Evolutionary conservation across 176 grass and related monocot species (phyloP), one percentile per base, ranked within the genome.

Genomic region (Pontederia paniculata): DNA sequence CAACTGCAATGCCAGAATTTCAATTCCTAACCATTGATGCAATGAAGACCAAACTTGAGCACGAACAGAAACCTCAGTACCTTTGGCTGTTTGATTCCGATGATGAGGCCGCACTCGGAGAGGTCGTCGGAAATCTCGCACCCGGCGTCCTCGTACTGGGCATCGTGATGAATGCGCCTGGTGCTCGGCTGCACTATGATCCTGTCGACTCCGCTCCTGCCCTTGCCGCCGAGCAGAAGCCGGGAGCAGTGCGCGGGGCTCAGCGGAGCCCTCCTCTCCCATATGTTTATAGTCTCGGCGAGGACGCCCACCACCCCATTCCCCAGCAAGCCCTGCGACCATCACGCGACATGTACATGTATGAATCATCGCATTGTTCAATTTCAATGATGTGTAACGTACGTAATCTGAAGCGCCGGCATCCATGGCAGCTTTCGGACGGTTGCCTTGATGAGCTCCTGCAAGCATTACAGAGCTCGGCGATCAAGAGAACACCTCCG

Each of bases 11-110:
- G 58, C 41, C 5, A 41, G 75, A 67, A 42, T 62, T 17, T 48
- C 17, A 2, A 53, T 31, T 18, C 22, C 43, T 10, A 49, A 21
- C 58, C 46, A 70, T 55, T 55, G 8, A 45, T 42, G 21, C 37
- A 46, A 61, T 48, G n/a, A 48, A 63, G 51, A 17, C 0, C 0
- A 42, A 66, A 52, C 1, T 21, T 22, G 15, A 17, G 52, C 14
- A 42, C 6, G 44, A 56, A 44, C 2, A 76, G 28, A 6, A 37
- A 37, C 3, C 28, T 37, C 28, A 6, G 28, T 37, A 97, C 86
- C 91, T 97, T 88, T 46, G 91, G 91, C 55, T 97, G 91, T 57
- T 90, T 97, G 58, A 97, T 97, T 52, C 91, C 91, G 42, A 97
- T 63, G 43, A 97, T 82, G 23, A 97, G 77, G 19, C 91, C 91